Evolutionary conservation across 805 yeast genomes (phyloP).

Genomic region (Kazachstania bromeliacearum): DNA sequence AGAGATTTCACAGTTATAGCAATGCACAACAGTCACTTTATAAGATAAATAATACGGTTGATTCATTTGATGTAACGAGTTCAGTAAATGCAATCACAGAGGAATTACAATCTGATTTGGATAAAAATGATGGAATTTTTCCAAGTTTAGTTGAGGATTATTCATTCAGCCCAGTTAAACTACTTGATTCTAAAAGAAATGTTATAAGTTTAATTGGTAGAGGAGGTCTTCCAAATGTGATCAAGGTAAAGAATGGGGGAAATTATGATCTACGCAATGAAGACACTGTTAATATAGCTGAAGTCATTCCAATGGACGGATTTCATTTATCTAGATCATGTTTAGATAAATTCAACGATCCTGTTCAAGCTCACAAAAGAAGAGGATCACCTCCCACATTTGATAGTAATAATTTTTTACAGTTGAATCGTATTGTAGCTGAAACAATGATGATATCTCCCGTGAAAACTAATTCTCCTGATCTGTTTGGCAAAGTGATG

Average conservation of each 20-base stretch:
- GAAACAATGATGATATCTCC: conserved; percentile 10
- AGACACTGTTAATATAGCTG: conserved; percentile 35
- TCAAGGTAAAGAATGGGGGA: conserved; percentile 8
- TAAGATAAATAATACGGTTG: not conserved
- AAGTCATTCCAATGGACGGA: conserved; percentile 65
- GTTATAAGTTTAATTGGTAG: conserved; percentile 16
- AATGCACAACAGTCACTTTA: not conserved
- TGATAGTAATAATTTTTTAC: conserved; percentile 41
- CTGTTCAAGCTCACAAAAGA: conserved; percentile 46
- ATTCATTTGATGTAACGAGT: conserved; percentile 7
- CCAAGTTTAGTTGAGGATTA: conserved; percentile 17
- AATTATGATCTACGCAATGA: no score
- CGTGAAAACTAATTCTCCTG: not conserved
- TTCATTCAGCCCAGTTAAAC: conserved; percentile 15
- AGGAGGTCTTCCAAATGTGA: conserved; percentile 25
- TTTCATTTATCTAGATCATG: conserved; percentile 51
- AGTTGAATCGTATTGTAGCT: not conserved
- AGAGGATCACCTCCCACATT: conserved; percentile 87
- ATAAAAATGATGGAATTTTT: conserved; percentile 10
- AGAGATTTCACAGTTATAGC: conserved; percentile 13
- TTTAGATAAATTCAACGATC: conserved; percentile 42
- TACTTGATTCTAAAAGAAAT: conserved; percentile 8
- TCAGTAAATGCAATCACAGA: conserved; percentile 5
- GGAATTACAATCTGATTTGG: conserved; percentile 8
- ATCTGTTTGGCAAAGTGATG: conserved; percentile 11